phyloP scores from a whole-genome alignment of 495 filamentous ascomycete species.

The Pyrenula massariospora region DNA sequence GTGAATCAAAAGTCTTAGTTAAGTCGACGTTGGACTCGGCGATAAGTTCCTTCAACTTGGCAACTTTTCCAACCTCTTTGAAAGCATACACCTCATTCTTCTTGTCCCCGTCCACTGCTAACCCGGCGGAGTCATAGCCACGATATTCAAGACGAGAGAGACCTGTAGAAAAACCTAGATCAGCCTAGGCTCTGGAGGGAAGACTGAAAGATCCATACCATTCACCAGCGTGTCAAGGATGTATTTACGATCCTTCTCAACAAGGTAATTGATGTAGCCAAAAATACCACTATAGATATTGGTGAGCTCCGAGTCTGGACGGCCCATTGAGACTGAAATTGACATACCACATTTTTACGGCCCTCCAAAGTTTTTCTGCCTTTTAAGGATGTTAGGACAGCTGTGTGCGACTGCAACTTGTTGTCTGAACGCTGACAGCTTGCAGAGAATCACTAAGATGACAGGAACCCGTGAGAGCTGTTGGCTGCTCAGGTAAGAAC shows the following conservation, averaged over 20 bases:
- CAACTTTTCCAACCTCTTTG: slow-evolving; percentile 99
- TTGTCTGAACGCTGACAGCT: not conserved
- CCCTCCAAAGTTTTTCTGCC: not conserved
- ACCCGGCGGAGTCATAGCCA: slow-evolving; percentile 92
- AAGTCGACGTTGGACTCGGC: slow-evolving; percentile 71
- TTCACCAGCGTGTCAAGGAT: slow-evolving; percentile 94
- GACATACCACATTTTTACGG: slow-evolving; percentile 14
- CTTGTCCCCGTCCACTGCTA: slow-evolving; percentile 95
- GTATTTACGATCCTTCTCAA: slow-evolving; percentile 92
- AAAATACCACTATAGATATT: slow-evolving; percentile 73
- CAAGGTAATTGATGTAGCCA: slow-evolving; percentile 83
- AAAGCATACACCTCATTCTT: slow-evolving; percentile 94
- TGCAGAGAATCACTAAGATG: not conserved
- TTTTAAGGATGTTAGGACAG: not conserved
- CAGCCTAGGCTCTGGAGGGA: not conserved
- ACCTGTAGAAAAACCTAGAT: slow-evolving; percentile 29
- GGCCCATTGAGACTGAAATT: not conserved
- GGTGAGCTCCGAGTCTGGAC: not conserved
- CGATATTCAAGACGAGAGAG: slow-evolving; percentile 86
- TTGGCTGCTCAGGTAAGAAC: not conserved
- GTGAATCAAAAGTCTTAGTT: slow-evolving; percentile 88
- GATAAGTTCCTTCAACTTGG: slow-evolving; percentile 87
- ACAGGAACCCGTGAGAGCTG: not conserved
- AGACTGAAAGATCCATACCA: slow-evolving; percentile 42
- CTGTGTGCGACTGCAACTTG: not conserved